Conservation (phyloP, 495 filamentous ascomycete genomes). For the Penicillium parvum region DNA sequence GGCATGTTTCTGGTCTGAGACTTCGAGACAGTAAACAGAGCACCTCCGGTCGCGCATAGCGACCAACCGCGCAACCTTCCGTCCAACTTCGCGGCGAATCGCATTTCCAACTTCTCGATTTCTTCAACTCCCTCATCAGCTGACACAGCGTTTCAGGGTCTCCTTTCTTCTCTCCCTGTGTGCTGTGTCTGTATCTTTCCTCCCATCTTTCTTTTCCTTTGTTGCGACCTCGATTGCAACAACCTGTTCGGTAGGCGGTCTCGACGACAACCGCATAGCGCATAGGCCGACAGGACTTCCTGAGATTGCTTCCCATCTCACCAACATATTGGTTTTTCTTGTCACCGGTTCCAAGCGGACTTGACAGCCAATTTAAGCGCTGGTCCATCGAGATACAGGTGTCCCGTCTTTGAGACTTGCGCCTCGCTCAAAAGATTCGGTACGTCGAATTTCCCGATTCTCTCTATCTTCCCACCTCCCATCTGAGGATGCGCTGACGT, state of each 20-base stretch:
- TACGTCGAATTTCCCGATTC: conserved; percentile 5
- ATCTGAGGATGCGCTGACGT: conserved; percentile 3
- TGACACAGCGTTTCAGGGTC: conserved; percentile 13
- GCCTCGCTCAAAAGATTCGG: conserved; percentile 9
- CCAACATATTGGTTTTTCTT: background rate
- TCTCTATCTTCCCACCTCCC: background rate
- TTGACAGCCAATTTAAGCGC: background rate
- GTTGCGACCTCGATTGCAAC: background rate
- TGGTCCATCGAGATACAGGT: background rate
- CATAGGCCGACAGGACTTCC: conserved; percentile 17
- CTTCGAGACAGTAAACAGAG: conserved; percentile 5
- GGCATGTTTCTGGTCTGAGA: background rate
- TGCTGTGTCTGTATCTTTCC: background rate
- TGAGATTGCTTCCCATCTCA: conserved; percentile 7
- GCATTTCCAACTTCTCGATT: conserved; percentile 5
- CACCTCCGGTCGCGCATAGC: conserved; percentile 2
- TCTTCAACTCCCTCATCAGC: conserved; percentile 8
- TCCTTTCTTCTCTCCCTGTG: conserved; percentile 1
- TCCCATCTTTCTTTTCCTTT: background rate
- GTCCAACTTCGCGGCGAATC: conserved; percentile 15
- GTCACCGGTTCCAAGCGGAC: background rate
- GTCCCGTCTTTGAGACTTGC: conserved; percentile 1
- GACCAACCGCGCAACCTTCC: conserved; percentile 10
- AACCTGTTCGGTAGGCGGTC: conserved; percentile 11
- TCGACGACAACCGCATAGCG: conserved; percentile 23